Evolutionary conservation across 1,284 basidiomycete genomes (phyloP).

Genomic region (Fomitopsis palustris): DNA sequence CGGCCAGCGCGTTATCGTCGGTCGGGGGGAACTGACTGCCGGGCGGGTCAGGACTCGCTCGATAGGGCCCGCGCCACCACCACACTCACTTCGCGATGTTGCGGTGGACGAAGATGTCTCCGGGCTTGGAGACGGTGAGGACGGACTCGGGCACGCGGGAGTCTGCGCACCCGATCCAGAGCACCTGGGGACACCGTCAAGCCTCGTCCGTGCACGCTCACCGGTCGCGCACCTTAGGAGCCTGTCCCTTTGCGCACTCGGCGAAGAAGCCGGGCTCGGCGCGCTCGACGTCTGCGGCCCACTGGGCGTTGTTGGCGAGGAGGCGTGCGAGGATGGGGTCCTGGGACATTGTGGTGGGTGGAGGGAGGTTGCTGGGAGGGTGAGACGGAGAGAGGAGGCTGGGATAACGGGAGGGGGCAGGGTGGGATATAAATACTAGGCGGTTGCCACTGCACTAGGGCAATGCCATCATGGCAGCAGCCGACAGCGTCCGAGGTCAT

Average conservation of each 20-base stretch:
- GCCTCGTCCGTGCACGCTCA: not conserved
- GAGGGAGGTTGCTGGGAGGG: not conserved
- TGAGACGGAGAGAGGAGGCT: not conserved
- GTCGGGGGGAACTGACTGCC: constrained; percentile 74
- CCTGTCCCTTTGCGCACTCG: constrained; percentile 60
- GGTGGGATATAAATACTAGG: not conserved
- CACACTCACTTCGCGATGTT: constrained; percentile 60
- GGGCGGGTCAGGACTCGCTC: constrained; percentile 1
- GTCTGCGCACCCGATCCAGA: constrained; percentile 76
- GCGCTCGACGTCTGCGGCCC: constrained; percentile 54
- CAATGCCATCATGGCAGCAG: not conserved
- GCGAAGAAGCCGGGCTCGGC: constrained; percentile 65
- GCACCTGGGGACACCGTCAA: constrained; percentile 36
- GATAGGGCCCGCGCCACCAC: not conserved
- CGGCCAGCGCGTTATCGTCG: constrained; percentile 78
- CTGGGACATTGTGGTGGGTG: constrained; percentile 12
- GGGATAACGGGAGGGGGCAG: not conserved
- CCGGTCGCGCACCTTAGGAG: constrained; percentile 51
- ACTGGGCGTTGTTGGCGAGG: constrained; percentile 54
- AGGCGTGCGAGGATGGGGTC: constrained; percentile 39
- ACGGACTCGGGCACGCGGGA: constrained; percentile 64
- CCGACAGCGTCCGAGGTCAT: not conserved
- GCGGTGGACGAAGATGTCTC: constrained; percentile 68
- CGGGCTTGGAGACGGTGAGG: constrained; percentile 51
- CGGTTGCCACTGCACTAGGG: not conserved